Evolutionary conservation across 305 asterid species (phyloP), one percentile per base, ranked within the genome.

Genomic region (Solanum hybrid): DNA sequence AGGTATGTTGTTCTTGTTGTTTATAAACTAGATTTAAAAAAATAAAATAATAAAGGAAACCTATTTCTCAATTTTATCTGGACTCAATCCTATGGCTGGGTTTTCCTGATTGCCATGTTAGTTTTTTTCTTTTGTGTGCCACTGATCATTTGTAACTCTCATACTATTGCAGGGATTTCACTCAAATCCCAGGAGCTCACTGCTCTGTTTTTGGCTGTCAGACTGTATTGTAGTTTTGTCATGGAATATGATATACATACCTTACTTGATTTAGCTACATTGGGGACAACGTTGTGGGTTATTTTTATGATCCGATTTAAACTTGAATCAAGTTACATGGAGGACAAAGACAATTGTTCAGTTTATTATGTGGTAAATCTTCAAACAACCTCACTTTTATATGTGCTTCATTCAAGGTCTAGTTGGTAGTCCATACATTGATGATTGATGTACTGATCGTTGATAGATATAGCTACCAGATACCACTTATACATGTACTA

Each of bases 201-300:
- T 37, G 98, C 98, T 90, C 88, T 95, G 84, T 96, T 96, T 93
- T 86, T 96, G 93, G 98, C 96, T 85, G 98, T 95, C 89, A 96
- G 98, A 92, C 89, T 96, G 92, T 96, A 96, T 91, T 95, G 98
- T 89, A 96, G 97, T 91, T 89, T 95, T 90, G 97, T 96, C 78
- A 96, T 96, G 98, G 98, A 96, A 92, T 95, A 94, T 69, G 98
- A 96, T 91, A 96, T 96, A 81, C 98, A 96, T 94, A 96, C 98
- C 69, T 35, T 96, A 90, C 98, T 96, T 90, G 98, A 96, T 92
- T 86, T 94, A 93, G 93, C 96, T 89, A 95, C 98, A 3, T 85
- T 96, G 90, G 98, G 89, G 64, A 94, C 98, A 80, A 96, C 98
- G 40, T 77, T 94, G 91, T 96, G 98, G 98, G 98, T 96, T 93